A percentile compares a stretch with the other conserved stretches of the same genome.
phyloP scores from a whole-genome alignment of 495 filamentous ascomycete species.

The Trypethelium eluteriae region DNA sequence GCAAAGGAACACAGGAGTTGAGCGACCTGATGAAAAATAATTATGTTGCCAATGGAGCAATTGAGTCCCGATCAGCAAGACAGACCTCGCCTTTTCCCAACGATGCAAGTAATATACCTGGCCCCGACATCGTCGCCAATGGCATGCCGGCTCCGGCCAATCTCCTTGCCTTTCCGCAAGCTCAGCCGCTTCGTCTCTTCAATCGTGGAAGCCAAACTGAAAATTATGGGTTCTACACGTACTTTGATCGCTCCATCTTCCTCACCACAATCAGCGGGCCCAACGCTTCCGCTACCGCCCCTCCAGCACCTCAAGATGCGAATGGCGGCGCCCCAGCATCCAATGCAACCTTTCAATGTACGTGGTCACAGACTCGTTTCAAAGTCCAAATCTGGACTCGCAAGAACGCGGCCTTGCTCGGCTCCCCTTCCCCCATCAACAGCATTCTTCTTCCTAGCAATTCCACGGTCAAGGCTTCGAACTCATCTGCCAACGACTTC shows the following conservation, averaged over 20 bases:
- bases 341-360: constrained; percentile 62
- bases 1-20: not conserved
- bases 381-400: constrained; percentile 85
- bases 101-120: constrained; percentile 41
- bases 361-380: constrained; percentile 76
- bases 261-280: constrained; percentile 42
- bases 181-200: constrained; percentile 80
- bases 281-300: constrained; percentile 29
- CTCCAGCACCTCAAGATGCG: not conserved
- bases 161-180: constrained; percentile 57
- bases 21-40: constrained; percentile 24
- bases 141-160: constrained; percentile 63
- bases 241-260: constrained; percentile 85
- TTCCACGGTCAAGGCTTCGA: constrained; percentile 22
- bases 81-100: constrained; percentile 5
- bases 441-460: not conserved
- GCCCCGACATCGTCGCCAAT: constrained; percentile 53
- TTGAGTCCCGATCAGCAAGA: not conserved
- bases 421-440: not conserved
- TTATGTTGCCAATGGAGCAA: constrained; percentile 14
- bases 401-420: not conserved
- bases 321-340: constrained; percentile 56
- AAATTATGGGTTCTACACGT: constrained; percentile 90
- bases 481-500: constrained; percentile 48
- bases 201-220: constrained; percentile 71